These are phyloP conservation scores for Fusarium brachygibbosum DNA, from an alignment of 2,329 filamentous ascomycete species.

Conservation along the genomic window DNA sequence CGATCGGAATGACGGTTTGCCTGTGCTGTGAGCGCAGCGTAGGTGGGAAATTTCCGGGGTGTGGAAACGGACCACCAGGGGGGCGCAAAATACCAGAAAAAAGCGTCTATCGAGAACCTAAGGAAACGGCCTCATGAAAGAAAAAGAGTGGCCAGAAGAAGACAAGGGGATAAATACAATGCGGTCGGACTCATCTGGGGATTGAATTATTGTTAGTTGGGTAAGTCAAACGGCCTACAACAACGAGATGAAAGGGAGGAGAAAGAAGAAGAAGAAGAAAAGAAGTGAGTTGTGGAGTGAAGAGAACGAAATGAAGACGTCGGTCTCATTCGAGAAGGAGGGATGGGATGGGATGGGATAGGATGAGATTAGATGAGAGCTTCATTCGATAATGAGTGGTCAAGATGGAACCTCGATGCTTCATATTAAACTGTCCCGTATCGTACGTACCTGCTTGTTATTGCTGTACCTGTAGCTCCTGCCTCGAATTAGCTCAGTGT, in stretches of 20 bases:
- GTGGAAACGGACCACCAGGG: slow-evolving; percentile 46
- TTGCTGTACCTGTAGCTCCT: slow-evolving; percentile 15
- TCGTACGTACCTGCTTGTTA: neutral
- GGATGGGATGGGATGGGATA: slow-evolving; percentile 20
- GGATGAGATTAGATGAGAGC: slow-evolving; percentile 40
- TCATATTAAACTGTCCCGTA: slow-evolving; percentile 15
- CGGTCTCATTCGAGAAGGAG: slow-evolving; percentile 29
- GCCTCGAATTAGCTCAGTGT: slow-evolving; percentile 13
- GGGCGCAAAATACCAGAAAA: slow-evolving; percentile 35
- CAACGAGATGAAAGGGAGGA: slow-evolving; percentile 20
- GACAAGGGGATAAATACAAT: slow-evolving; percentile 45
- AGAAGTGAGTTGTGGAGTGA: slow-evolving; percentile 22
- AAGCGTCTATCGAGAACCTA: slow-evolving; percentile 39
- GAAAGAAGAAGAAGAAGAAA: slow-evolving; percentile 7
- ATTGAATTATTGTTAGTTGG: slow-evolving; percentile 28
- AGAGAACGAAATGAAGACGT: slow-evolving; percentile 31
- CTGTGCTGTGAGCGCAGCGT: slow-evolving; percentile 33
- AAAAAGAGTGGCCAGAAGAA: slow-evolving; percentile 46
- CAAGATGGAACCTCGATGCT: slow-evolving; percentile 30
- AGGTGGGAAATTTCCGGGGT: slow-evolving; percentile 46
- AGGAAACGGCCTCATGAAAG: slow-evolving; percentile 49
- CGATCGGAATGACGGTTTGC: slow-evolving; percentile 44
- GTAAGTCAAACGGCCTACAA: slow-evolving; percentile 28
- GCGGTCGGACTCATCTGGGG: slow-evolving; percentile 53
- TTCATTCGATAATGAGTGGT: slow-evolving; percentile 39